Evolutionary conservation across 2,329 filamentous ascomycete species (phyloP).

Genomic region (Pseudogymnoascus sp.): DNA sequence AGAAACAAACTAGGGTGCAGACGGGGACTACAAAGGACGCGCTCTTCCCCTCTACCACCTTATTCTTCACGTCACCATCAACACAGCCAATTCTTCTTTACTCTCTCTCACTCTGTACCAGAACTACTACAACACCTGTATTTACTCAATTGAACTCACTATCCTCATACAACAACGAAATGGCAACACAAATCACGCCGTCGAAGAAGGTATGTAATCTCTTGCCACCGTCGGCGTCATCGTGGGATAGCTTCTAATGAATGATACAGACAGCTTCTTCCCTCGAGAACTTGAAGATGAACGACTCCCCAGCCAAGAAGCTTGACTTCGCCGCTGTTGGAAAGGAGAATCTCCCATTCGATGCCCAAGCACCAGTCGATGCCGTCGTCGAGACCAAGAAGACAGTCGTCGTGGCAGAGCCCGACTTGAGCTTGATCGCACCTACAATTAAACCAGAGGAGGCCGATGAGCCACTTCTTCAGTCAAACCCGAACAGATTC

Average conservation of each 20-base stretch:
- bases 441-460: constrained; percentile 58
- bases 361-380: constrained; percentile 41
- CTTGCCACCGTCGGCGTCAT: constrained; percentile 27
- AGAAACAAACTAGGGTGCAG: constrained; percentile 9
- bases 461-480: constrained; percentile 79
- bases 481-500: constrained; percentile 93
- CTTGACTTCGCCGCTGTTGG: constrained; percentile 63
- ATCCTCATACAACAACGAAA: constrained; percentile 35
- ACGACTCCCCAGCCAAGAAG: constrained; percentile 83
- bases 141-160: constrained; percentile 16
- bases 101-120: constrained; percentile 18
- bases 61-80: constrained; percentile 13
- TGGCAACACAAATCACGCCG: constrained; percentile 69
- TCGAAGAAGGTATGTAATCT: constrained; percentile 58
- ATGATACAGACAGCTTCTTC: constrained; percentile 67
- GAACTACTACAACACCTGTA: neutral
- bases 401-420: constrained; percentile 36
- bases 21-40: constrained; percentile 9
- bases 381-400: constrained; percentile 50
- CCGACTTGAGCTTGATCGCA: constrained; percentile 30
- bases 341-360: constrained; percentile 70
- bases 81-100: constrained; percentile 13
- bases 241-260: constrained; percentile 19
- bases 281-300: constrained; percentile 82
- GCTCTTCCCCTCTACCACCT: constrained; percentile 7